Percentiles rank a stretch among this genome's conserved stretches.
These are phyloP conservation scores for Alternaria postmessia DNA, from an alignment of 2,329 filamentous ascomycete species.

Conservation along the genomic window DNA sequence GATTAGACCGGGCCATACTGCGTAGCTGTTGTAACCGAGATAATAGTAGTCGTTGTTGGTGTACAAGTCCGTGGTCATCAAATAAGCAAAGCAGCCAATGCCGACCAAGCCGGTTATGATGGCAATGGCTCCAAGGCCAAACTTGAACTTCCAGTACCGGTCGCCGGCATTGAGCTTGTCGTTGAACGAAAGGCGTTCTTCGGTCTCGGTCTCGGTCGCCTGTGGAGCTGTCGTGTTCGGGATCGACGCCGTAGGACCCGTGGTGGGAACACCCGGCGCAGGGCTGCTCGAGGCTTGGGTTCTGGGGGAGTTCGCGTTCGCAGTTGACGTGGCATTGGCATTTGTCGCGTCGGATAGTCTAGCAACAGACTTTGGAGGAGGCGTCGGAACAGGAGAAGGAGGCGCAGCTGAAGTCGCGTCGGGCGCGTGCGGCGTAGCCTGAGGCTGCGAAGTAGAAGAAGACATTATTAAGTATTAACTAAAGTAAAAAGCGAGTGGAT, in stretches of 20 bases:
- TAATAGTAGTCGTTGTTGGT: conserved; percentile 15
- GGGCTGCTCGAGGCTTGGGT: conserved; percentile 7
- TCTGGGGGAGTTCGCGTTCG: background rate
- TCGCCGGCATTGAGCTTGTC: conserved; percentile 40
- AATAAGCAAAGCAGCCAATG: conserved; percentile 42
- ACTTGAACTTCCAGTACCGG: conserved; percentile 45
- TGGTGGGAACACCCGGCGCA: conserved; percentile 6
- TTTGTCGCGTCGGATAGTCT: conserved; percentile 10
- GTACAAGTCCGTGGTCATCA: conserved; percentile 5
- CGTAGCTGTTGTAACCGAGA: conserved; percentile 18
- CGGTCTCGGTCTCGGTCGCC: conserved; percentile 6
- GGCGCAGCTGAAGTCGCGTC: background rate
- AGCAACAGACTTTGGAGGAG: conserved; percentile 6
- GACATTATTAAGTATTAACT: conserved; percentile 23
- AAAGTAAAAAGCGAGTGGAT: conserved; percentile 17
- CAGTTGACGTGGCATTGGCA: background rate
- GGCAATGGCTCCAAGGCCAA: conserved; percentile 28
- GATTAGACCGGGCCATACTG: conserved; percentile 35
- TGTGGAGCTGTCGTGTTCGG: conserved; percentile 5
- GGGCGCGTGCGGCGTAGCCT: conserved; percentile 8
- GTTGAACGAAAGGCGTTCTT: conserved; percentile 26
- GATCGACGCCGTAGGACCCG: conserved; percentile 7
- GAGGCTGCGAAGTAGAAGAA: conserved; percentile 10
- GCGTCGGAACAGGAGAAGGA: conserved; percentile 1
- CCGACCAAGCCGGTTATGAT: conserved; percentile 42